Percentiles rank a stretch among this genome's conserved stretches.
These are phyloP conservation scores for Emericellopsis terricola DNA, from an alignment of 495 filamentous ascomycete species.

Conservation along the genomic window DNA sequence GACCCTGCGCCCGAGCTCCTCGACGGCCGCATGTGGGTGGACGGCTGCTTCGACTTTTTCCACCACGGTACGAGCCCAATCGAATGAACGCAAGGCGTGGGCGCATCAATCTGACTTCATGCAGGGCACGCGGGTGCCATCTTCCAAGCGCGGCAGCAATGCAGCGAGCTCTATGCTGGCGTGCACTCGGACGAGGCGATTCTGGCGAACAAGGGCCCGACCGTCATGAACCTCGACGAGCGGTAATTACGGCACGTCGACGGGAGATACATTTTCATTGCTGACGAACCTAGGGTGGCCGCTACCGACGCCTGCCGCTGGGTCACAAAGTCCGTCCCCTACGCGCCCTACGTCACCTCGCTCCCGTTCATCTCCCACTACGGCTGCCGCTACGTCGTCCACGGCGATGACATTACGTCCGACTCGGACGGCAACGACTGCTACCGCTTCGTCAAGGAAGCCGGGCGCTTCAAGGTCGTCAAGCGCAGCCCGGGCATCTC, in stretches of 20 bases:
- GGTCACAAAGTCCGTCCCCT: slow-evolving; percentile 63
- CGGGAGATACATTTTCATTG: slow-evolving; percentile 2
- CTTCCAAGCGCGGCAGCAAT: slow-evolving; percentile 57
- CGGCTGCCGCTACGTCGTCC: slow-evolving; percentile 85
- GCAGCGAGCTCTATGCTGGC: slow-evolving; percentile 73
- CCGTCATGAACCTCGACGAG: slow-evolving; percentile 87
- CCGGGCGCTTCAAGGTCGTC: slow-evolving; percentile 80
- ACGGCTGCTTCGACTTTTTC: slow-evolving; percentile 97
- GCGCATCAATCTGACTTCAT: neutral
- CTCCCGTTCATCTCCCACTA: slow-evolving; percentile 88
- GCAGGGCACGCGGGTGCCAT: slow-evolving; percentile 90
- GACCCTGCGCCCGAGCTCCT: slow-evolving; percentile 27
- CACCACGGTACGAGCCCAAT: slow-evolving; percentile 55
- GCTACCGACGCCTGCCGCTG: slow-evolving; percentile 91
- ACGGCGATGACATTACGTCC: slow-evolving; percentile 94
- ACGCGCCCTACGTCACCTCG: slow-evolving; percentile 88
- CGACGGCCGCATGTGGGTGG: slow-evolving; percentile 81
- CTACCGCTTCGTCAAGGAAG: slow-evolving; percentile 89
- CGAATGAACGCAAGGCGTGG: too few species aligned
- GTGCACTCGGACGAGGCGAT: slow-evolving; percentile 93
- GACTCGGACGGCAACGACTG: slow-evolving; percentile 86
- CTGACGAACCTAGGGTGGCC: slow-evolving; percentile 32
- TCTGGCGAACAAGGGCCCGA: slow-evolving; percentile 89
- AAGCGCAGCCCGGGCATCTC: slow-evolving; percentile 93
- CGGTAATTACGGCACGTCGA: slow-evolving; percentile 32